Evolutionary conservation across 2,329 filamentous ascomycete genomes (phyloP).

Genomic region (Fusarium pseudograminearum): DNA sequence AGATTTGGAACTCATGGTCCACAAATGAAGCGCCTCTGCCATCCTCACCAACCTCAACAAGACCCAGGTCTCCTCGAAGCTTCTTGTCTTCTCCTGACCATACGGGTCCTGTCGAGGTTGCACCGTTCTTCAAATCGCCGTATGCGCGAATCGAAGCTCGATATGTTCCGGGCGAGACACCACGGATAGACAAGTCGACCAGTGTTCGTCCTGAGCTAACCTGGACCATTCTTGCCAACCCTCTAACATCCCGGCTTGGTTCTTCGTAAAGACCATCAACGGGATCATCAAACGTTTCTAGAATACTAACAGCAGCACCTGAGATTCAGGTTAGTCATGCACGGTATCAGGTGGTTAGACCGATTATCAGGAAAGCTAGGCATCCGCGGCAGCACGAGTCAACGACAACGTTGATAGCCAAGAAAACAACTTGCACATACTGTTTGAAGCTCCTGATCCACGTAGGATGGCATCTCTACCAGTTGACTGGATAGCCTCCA

Average conservation of each 20-base stretch:
- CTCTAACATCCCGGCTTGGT: conserved; percentile 74
- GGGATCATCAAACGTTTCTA: conserved; percentile 82
- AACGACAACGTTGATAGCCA: not conserved
- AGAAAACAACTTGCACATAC: conserved; percentile 63
- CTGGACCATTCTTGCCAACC: conserved; percentile 93
- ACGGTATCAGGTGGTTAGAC: not conserved
- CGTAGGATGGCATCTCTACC: conserved; percentile 94
- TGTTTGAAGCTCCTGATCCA: conserved; percentile 86
- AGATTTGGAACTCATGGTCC: conserved; percentile 85
- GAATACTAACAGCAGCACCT: conserved; percentile 92
- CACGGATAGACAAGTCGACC: conserved; percentile 87
- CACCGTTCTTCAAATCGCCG: conserved; percentile 87
- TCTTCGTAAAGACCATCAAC: conserved; percentile 58
- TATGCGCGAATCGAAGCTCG: conserved; percentile 85
- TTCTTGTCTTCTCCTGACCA: conserved; percentile 72
- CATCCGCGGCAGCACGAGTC: not conserved
- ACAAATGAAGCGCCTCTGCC: conserved; percentile 85
- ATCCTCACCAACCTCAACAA: conserved; percentile 78
- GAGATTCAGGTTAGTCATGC: conserved; percentile 25
- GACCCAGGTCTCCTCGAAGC: conserved; percentile 72
- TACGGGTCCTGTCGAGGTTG: conserved; percentile 83
- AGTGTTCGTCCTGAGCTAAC: conserved; percentile 82
- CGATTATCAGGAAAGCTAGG: not conserved
- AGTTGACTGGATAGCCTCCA: conserved; percentile 87
- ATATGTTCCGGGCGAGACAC: conserved; percentile 84